Base-by-base conservation (phyloP, 768 basidiomycete genomes). In the Russula abietina region DNA sequence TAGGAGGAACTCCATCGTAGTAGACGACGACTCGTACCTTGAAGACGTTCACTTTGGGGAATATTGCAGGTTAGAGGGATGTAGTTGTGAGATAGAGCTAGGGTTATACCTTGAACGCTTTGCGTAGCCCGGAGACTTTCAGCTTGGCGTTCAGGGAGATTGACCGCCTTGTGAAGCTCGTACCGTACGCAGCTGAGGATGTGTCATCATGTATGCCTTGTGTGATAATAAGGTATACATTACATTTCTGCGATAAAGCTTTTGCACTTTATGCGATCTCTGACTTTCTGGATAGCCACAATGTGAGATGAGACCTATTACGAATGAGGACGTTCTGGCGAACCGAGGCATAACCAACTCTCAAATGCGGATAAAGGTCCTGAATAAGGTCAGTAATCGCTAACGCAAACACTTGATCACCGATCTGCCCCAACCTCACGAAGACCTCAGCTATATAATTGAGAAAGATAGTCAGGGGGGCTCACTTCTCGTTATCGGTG, bases 321-420 rank as follows among this genome's bases (percentile, higher is more conserved):
- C 3, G 30, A 32, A n/a, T 22, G 38, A 36, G 3, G 8, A 3
- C 19, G n/a, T 14, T 45, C n/a, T 38, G 19, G n/a, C 61, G n/a
- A 22, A 62, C 61, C 24, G 55, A 43, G 26, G 39, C 24, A 1
- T 30, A 39, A 3, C 61, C 61, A 24, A 62, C 55, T 12, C 36
- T 55, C 24, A 62, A 43, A 28, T 38, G 14, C 4, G 61, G 61
- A 7, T 57, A 45, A 24, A 41, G 49, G 2, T 11, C 4, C 32
- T 57, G 55, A 45, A 62, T 62, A 12, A 62, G 61, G 51, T 62
- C 49, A 10, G 55, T 62, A 16, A 62, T 19, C 17, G 17, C 61
- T 16, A 62, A 24, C 24, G 39, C 32, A 22, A 62, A 43, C 1
- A 52, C 61, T 22, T 50, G 55, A 33, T 51, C 61, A 3, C 61